phyloP scores from a whole-genome alignment of 331 rosid genomes.

The Telfairia occidentalis region DNA sequence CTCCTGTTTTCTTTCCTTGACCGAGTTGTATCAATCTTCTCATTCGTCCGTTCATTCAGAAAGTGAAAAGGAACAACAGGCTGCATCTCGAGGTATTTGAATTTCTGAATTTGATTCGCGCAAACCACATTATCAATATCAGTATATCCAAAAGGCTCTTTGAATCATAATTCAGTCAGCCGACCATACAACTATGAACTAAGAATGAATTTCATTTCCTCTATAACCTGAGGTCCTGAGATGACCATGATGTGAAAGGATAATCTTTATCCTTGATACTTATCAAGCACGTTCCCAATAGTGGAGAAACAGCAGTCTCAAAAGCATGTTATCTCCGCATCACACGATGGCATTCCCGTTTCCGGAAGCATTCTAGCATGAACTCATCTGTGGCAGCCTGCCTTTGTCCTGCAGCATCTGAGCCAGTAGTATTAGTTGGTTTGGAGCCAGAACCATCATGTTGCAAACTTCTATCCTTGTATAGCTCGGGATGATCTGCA shows the following conservation, averaged over 20 bases:
- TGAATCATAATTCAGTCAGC: background rate
- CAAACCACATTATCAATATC: background rate
- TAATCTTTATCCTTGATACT: background rate
- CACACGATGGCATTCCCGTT: slow-evolving; percentile 87
- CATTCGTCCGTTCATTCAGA: too few relatives aligned
- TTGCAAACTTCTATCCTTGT: slow-evolving; percentile 59
- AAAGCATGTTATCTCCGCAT: slow-evolving; percentile 45
- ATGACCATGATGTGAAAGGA: background rate
- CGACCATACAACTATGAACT: background rate
- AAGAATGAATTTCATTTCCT: background rate
- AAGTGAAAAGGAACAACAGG: too few relatives aligned
- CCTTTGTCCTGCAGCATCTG: slow-evolving; percentile 61
- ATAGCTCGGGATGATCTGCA: slow-evolving; percentile 94
- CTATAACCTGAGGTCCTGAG: background rate
- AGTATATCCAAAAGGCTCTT: background rate
- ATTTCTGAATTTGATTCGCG: too few relatives aligned
- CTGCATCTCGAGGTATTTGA: too few relatives aligned
- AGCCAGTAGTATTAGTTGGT: slow-evolving; percentile 36
- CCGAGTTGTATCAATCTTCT: too few relatives aligned
- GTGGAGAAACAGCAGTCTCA: background rate
- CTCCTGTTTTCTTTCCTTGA: too few relatives aligned
- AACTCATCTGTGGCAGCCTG: slow-evolving; percentile 93
- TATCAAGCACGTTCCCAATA: background rate
- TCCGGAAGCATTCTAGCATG: slow-evolving; percentile 89
- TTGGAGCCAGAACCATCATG: slow-evolving; percentile 50